Base-by-base conservation (phyloP, 768 basidiomycete genomes). In the Podaxis pistillaris region DNA sequence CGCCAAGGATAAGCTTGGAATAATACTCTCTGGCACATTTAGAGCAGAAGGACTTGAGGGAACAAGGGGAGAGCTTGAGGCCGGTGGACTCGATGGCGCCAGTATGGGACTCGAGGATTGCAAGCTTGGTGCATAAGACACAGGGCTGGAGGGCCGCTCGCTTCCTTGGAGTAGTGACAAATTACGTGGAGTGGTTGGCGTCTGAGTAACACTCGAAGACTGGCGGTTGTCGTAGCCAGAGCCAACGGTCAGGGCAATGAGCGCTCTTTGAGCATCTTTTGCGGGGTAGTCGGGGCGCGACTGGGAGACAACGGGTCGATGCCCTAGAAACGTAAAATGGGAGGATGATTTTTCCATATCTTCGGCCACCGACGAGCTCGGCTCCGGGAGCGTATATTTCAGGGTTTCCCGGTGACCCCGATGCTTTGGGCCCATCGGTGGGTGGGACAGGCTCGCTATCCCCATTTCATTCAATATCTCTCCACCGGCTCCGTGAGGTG, bases 1-100 rank as follows among this genome's bases (percentile, higher is more conserved):
- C 9, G 30, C 19, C 22, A 55, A 36, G 33, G 51, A 26, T 33
- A 60, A 38, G 17, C 12, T 24, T 11, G 60, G 33, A 2, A 37
- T 54, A 12, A 41, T 22, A 12, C 28, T 24, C 15, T 62, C 53
- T 55, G 44, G 22, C 17, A 24, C 2, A 4, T 3, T 15, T 6
- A 11, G 13, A 24, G 24, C 2, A 17, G 37, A 5, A 33, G 53
- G 60, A 28, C 38, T 2, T 5, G 44, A 55, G 40, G 60, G 49
- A 46, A 26, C 4, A n/a, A n/a, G 59, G 28, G 44, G 44, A 22
- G 60, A 38, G 30, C 53, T 54, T 11, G 60, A 62, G 6, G 58
- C 37, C 3, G 33, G 24, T 9, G 60, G 53, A 28, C 60, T 62
- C 15, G 60, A 62, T 33, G 60, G 59, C 28, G 44, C 52, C 17